Percentiles rank a stretch among this genome's conserved stretches.
These are phyloP conservation scores for Harringtonia lauricola DNA, from an alignment of 2,329 filamentous ascomycete genomes.

Conservation along the genomic window DNA sequence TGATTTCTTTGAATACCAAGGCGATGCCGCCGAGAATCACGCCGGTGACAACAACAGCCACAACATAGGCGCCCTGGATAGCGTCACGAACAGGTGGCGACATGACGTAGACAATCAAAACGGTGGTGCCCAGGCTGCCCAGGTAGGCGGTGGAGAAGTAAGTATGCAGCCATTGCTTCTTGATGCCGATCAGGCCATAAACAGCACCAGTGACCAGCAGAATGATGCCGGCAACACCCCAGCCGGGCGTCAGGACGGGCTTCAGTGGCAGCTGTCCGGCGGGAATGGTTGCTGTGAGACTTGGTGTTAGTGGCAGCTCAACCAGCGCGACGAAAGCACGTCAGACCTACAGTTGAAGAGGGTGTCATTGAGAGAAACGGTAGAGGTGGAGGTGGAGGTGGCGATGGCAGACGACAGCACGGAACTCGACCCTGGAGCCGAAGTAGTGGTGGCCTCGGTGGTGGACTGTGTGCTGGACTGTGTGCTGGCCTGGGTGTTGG, in stretches of 20 bases:
- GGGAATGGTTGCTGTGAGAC: slow-evolving; percentile 31
- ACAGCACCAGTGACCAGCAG: slow-evolving; percentile 61
- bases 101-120: slow-evolving; percentile 86
- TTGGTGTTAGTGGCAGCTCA: background rate
- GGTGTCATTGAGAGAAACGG: slow-evolving; percentile 9
- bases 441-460: background rate
- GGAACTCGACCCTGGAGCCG: too few relatives aligned
- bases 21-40: slow-evolving; percentile 61
- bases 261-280: slow-evolving; percentile 54
- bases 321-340: background rate
- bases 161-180: slow-evolving; percentile 66
- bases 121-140: slow-evolving; percentile 59
- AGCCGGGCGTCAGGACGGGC: slow-evolving; percentile 68
- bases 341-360: slow-evolving; percentile 17
- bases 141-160: slow-evolving; percentile 73
- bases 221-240: slow-evolving; percentile 67
- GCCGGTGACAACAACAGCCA: slow-evolving; percentile 64
- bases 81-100: slow-evolving; percentile 61
- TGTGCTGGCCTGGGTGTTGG: too few relatives aligned
- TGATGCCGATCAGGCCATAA: slow-evolving; percentile 71
- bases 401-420: background rate
- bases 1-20: slow-evolving; percentile 73
- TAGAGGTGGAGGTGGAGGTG: slow-evolving; percentile 2
- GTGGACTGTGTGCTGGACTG: too few relatives aligned
- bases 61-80: slow-evolving; percentile 78